Conservation (phyloP, 768 basidiomycete species). For the Coprinellus aureogranulatus region DNA sequence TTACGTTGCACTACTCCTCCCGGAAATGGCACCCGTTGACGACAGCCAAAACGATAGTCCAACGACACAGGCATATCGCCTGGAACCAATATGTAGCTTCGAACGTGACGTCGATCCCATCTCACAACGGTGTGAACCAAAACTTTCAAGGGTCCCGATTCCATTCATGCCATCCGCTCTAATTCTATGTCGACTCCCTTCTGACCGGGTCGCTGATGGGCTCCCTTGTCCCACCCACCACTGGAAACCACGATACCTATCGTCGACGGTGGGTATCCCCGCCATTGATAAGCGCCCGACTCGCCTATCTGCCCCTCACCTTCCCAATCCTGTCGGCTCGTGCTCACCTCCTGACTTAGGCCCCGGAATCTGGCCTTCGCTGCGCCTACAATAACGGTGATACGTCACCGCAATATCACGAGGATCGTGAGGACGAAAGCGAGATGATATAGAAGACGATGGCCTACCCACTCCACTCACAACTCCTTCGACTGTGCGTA, state of each 20-base stretch:
- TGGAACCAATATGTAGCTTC: too few species aligned
- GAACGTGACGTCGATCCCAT: too few species aligned
- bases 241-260: neutral
- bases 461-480: constrained; percentile 4
- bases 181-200: too few species aligned
- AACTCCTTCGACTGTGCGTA: neutral
- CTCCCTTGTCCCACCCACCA: neutral
- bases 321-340: too few species aligned
- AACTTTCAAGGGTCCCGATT: too few species aligned
- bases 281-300: neutral
- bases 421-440: neutral
- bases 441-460: neutral
- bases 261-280: neutral
- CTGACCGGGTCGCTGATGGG: too few species aligned
- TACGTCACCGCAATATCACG: constrained; percentile 1
- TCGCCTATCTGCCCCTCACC: neutral
- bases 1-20: too few species aligned
- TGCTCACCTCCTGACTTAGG: neutral
- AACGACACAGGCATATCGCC: too few species aligned
- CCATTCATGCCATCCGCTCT: neutral
- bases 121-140: too few species aligned
- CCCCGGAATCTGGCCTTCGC: neutral
- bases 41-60: too few species aligned
- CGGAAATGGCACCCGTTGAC: too few species aligned
- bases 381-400: neutral